Base-by-base conservation (phyloP, 1,139 yeast genomes). In the Yamadazyma mexicana region DNA sequence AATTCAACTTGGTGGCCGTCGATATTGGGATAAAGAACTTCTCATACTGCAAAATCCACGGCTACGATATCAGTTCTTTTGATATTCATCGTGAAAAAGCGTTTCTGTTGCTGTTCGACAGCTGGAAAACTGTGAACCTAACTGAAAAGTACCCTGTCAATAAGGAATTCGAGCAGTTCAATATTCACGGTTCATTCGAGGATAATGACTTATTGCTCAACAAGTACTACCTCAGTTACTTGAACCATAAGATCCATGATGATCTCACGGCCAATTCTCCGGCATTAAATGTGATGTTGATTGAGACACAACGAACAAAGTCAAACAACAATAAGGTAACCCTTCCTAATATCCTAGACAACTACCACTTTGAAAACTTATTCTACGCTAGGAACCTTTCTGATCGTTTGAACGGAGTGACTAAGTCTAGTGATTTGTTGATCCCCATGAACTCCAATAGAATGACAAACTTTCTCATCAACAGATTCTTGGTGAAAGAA, bases 11-110 rank as follows among this genome's bases (percentile, higher is more conserved):
- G 5, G 44, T 62, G 5, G 55, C 71, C 10, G 56, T 70, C 10
- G 76, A 70, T 45, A 58, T 70, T 11, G 76, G 76, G 5, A 51
- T 69, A 39, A 69, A 69, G 50, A 69, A 70, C 51, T 67, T 70
- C 42, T 60, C 73, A 3, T 69, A 61, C 45, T 69, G 75, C 49
- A 56, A 56, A 35, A 45, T 59, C 11, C 35, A 42, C 24, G 40
- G 43, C 4, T 39, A 51, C 28, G 44, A 56, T 39, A 41, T 51
- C 24, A 33, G 29, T 9, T 11, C 22, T 4, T 41, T 44, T 24
- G 27, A 33, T 11, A 17, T 35, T 4, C 22, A 35, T 16, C 40
- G 38, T 36, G 56, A 49, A 2, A 12, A n/a, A 6, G 25, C 34
- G 16, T 16, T 40, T 9, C 12, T 29, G 9, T 10, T 48, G 8